A percentile compares a stretch with the other conserved stretches of the same genome.
Conservation (phyloP, 371 early-diverging fungal species). For the Mortierella sp. region DNA sequence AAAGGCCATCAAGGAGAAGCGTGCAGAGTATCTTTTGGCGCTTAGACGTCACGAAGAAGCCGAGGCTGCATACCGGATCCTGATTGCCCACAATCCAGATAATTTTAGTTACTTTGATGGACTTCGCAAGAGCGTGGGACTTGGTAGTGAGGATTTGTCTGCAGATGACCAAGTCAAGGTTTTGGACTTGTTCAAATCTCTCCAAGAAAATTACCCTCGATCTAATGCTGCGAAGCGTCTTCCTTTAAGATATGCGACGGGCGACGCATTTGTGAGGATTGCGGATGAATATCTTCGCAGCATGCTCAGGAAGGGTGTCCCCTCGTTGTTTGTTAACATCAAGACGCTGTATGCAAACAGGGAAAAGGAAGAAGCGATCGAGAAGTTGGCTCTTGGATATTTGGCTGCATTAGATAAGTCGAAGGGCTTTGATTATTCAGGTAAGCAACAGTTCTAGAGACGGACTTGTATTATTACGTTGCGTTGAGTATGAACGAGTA, state of each 20-base stretch:
- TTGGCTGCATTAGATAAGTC: conserved; percentile 64
- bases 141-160: conserved; percentile 43
- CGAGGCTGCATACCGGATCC: conserved; percentile 75
- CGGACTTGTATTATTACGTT: no score
- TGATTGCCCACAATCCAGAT: conserved; percentile 89
- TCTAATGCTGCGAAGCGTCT: conserved; percentile 84
- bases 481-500: background rate
- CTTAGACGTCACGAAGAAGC: conserved; percentile 79
- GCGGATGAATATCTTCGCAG: conserved; percentile 76
- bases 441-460: conserved; percentile 16
- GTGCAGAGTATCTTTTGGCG: conserved; percentile 75
- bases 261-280: conserved; percentile 75
- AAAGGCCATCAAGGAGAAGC: conserved; percentile 80
- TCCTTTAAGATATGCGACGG: conserved; percentile 81
- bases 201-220: conserved; percentile 80
- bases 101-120: conserved; percentile 77
- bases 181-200: conserved; percentile 67
- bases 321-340: conserved; percentile 89
- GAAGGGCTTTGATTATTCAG: conserved; percentile 59
- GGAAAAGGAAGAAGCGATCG: conserved; percentile 76
- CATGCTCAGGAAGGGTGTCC: conserved; percentile 91
- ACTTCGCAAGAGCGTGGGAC: conserved; percentile 68
- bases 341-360: conserved; percentile 79
- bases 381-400: conserved; percentile 74
- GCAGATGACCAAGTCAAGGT: conserved; percentile 57